Percentiles rank a stretch among this genome's conserved stretches.
Conservation (phyloP, 2,329 filamentous ascomycete species). For the Venturia nashicola region DNA sequence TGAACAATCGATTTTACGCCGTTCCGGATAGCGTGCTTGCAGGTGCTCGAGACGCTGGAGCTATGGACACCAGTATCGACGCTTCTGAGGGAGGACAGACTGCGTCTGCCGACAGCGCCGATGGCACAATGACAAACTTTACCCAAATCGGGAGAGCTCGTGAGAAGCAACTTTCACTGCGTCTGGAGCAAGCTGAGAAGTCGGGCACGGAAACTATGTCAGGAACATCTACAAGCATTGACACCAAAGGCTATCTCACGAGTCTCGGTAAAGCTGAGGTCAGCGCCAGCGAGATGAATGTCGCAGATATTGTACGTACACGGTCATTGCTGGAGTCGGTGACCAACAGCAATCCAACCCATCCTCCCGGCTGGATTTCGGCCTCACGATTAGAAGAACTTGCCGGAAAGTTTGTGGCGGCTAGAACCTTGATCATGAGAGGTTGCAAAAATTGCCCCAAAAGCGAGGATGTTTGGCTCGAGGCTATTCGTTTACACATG, state of each 20-base stretch:
- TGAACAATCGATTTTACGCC: constrained; percentile 78
- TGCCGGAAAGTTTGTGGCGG: constrained; percentile 81
- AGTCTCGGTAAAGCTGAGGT: constrained; percentile 73
- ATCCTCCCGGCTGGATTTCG: constrained; percentile 92
- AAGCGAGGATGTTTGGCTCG: constrained; percentile 90
- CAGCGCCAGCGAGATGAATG: constrained; percentile 66
- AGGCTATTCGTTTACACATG: constrained; percentile 78
- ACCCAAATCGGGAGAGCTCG: constrained; percentile 92
- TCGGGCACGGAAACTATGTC: constrained; percentile 55
- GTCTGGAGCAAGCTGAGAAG: constrained; percentile 76
- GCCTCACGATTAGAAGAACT: constrained; percentile 85
- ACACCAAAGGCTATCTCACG: constrained; percentile 91
- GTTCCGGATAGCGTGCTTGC: constrained; percentile 94
- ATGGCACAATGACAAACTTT: constrained; percentile 96
- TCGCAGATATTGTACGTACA: constrained; percentile 91
- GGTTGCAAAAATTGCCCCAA: constrained; percentile 87
- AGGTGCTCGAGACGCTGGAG: constrained; percentile 64
- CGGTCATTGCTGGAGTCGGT: constrained; percentile 89
- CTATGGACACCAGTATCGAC: constrained; percentile 78
- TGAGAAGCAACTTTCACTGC: constrained; percentile 91
- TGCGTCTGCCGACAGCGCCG: constrained; percentile 40
- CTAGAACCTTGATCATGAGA: constrained; percentile 74
- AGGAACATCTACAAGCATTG: constrained; percentile 81
- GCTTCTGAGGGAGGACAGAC: constrained; percentile 49
- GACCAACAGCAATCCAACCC: constrained; percentile 91